These are phyloP conservation scores for Myriosclerotinia curreyana DNA, from an alignment of 2,329 filamentous ascomycete species.

Conservation along the genomic window DNA sequence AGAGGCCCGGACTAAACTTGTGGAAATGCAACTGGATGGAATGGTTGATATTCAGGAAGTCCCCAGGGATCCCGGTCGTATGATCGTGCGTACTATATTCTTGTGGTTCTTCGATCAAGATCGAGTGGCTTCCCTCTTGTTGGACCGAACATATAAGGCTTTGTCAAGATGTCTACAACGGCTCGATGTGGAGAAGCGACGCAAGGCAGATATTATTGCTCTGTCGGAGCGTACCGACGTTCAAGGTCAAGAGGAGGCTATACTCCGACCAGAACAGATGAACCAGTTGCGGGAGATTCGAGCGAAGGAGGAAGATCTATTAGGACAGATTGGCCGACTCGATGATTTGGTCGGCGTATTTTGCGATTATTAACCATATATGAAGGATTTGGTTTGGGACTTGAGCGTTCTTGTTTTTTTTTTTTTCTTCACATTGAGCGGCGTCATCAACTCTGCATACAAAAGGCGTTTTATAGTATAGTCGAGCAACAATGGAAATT, in stretches of 20 bases:
- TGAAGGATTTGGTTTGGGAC: constrained; percentile 18
- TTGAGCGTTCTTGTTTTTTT: constrained; percentile 22
- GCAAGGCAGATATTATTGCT: constrained; percentile 68
- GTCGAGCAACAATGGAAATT: constrained; percentile 14
- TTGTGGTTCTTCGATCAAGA: constrained; percentile 88
- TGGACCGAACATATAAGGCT: constrained; percentile 83
- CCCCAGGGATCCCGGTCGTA: constrained; percentile 78
- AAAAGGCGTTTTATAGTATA: constrained; percentile 25
- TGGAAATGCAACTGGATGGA: constrained; percentile 80
- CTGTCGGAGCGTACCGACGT: constrained; percentile 86
- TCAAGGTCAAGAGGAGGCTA: constrained; percentile 70
- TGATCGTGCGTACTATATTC: constrained; percentile 81
- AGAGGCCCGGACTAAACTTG: constrained; percentile 80
- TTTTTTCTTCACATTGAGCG: constrained; percentile 23
- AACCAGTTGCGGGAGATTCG: constrained; percentile 57
- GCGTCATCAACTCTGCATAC: constrained; percentile 27
- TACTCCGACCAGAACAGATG: constrained; percentile 72
- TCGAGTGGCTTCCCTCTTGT: constrained; percentile 63
- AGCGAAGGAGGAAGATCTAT: constrained; percentile 67
- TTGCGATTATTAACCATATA: constrained; percentile 62
- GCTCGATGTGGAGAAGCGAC: constrained; percentile 69
- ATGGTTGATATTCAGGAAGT: constrained; percentile 92
- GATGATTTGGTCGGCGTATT: constrained; percentile 84
- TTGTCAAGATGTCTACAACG: constrained; percentile 85
- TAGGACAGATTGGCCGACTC: constrained; percentile 74